Evolutionary conservation across 208 protist genomes (phyloP), one percentile per base, ranked within the genome.

Genomic region (Acanthamoeba castellanii): DNA sequence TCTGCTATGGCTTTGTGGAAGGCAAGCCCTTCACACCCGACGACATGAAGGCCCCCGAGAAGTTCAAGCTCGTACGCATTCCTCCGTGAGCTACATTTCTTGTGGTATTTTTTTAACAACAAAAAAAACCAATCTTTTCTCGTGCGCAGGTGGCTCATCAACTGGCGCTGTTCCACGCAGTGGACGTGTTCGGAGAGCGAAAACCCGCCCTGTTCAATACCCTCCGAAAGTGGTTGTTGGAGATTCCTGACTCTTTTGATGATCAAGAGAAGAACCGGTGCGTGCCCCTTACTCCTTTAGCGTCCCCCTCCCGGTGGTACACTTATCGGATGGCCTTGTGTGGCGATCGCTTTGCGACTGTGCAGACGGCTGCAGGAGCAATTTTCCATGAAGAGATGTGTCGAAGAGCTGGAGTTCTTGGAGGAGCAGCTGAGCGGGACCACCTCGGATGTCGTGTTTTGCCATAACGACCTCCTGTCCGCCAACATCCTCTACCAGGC

Each of bases 1-100:
- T 92, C 30, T 92, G 87, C 61, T 92, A 92, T 37, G 87, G 87
- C 9, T 92, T 57, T 25, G 87, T 92, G 52, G 87, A 92, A 20
- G 87, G 87, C 87, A 76, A 76, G 61, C 87, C 87, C 59, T 92
- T 92, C 59, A 92, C 55, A 42, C 87, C 87, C 13, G 87, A 68
- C 42, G 87, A 92, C 87, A 92, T 92, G 87, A 68, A 92, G 30
- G 87, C 87, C 61, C 61, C 61, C 3, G 87, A 92, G 37, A 92
- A 92, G 45, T 92, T 68, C 37, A 68, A 68, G 37, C 64, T 92
- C 37, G 81, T 88, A 88, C 81, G 14, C n/a, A 47, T 9, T 37
- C 37, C 37, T n/a, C 50, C 50, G 50, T 57, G 0, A 0, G 50
- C 16, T 30, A 57, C 42, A 0, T 32, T 85, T 85, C 42, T 50